Percentiles rank a stretch among this genome's conserved stretches.
phyloP scores from a whole-genome alignment of 2,329 filamentous ascomycete genomes.

The Aspergillus arachidicola region DNA sequence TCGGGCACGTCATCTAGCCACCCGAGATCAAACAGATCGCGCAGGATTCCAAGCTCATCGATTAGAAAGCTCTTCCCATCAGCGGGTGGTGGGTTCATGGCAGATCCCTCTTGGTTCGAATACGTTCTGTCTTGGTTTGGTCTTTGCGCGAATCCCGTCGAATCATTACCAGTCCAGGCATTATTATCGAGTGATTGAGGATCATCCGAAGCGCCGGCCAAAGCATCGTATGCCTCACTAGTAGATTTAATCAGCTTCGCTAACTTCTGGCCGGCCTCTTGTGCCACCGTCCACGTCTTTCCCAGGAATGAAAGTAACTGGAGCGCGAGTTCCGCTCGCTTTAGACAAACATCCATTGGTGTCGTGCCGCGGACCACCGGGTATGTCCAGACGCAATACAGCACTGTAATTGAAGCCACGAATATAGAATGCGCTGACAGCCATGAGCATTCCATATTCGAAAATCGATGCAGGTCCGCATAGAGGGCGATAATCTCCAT shows the following conservation, averaged over 20 bases:
- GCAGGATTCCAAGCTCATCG: constrained; percentile 9
- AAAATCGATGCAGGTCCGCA: constrained; percentile 5
- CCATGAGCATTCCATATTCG: constrained; percentile 11
- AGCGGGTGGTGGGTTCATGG: neutral
- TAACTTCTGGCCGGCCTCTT: constrained; percentile 6
- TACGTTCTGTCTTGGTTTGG: neutral
- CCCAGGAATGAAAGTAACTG: constrained; percentile 4
- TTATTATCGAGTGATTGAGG: neutral
- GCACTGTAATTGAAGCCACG: constrained; percentile 6
- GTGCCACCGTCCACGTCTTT: constrained; percentile 4
- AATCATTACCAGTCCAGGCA: neutral
- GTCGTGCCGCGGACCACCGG: neutral
- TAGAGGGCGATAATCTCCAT: constrained; percentile 5
- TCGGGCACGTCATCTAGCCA: constrained; percentile 4
- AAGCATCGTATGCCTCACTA: neutral
- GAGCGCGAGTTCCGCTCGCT: constrained; percentile 1
- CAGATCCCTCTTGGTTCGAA: neutral
- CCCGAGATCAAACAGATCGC: constrained; percentile 7
- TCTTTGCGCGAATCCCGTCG: neutral
- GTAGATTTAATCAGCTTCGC: constrained; percentile 2
- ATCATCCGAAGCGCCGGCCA: neutral
- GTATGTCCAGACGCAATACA: neutral
- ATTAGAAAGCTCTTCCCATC: constrained; percentile 2
- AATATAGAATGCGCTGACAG: constrained; percentile 8
- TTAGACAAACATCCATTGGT: neutral